Conservation (phyloP, 2,329 filamentous ascomycete species). For the Neospermospora avenae region DNA sequence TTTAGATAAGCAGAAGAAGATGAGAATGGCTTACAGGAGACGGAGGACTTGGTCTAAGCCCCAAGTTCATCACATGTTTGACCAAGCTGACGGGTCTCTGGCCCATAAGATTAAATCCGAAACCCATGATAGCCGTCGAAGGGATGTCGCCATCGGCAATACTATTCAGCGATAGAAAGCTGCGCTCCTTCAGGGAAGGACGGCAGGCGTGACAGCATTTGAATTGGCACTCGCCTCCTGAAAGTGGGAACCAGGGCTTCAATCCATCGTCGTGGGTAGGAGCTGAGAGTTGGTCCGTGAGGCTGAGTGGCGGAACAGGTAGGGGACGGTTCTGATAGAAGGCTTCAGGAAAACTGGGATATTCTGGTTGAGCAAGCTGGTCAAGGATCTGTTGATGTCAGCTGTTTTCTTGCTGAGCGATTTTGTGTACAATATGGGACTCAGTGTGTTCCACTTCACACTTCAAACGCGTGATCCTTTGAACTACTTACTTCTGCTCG, state of each 20-base stretch:
- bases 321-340: background rate
- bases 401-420: background rate
- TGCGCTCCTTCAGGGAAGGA: constrained; percentile 41
- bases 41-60: constrained; percentile 27
- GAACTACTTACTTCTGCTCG: constrained; percentile 43
- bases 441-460: background rate
- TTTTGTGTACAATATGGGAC: no score
- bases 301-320: constrained; percentile 4
- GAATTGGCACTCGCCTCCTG: constrained; percentile 46
- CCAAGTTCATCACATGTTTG: constrained; percentile 29
- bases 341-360: background rate
- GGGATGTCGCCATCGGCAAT: constrained; percentile 49
- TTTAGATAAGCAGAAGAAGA: background rate
- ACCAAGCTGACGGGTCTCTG: constrained; percentile 39
- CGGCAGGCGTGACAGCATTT: constrained; percentile 51
- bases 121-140: constrained; percentile 48
- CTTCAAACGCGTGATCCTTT: background rate
- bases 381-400: constrained; percentile 6
- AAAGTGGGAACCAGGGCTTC: constrained; percentile 39
- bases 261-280: background rate
- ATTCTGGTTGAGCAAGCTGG: background rate
- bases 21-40: constrained; percentile 13
- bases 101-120: constrained; percentile 46
- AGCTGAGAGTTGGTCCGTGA: background rate
- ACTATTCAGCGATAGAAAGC: constrained; percentile 49